phyloP scores from a whole-genome alignment of 2,329 filamentous ascomycete genomes.

The Orbilia quercus region DNA sequence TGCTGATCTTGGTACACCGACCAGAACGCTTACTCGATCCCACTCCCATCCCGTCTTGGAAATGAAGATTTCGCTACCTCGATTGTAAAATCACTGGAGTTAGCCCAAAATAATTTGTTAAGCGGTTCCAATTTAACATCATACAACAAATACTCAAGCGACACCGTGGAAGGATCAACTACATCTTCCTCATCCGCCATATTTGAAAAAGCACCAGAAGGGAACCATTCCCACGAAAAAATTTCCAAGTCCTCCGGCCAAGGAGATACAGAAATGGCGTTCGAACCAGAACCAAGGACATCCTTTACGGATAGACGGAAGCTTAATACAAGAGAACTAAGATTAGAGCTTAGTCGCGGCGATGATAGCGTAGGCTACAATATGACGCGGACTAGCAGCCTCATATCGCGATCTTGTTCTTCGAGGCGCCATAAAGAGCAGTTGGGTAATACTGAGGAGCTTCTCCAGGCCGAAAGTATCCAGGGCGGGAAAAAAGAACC shows the following conservation, averaged over 20 bases:
- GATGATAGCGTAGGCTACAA: conserved; percentile 15
- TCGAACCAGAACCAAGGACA: conserved; percentile 25
- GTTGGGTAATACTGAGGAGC: not conserved
- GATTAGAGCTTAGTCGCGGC: conserved; percentile 37
- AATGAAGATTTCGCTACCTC: conserved; percentile 46
- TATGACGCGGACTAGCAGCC: conserved; percentile 26
- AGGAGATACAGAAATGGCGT: conserved; percentile 8
- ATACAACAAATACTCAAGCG: conserved; percentile 5
- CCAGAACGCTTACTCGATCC: conserved; percentile 39
- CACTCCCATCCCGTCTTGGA: conserved; percentile 20
- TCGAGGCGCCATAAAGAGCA: conserved; percentile 11
- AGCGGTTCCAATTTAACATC: not conserved
- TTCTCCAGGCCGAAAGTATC: not conserved
- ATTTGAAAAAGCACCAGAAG: conserved; percentile 25
- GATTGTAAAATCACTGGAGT: conserved; percentile 30
- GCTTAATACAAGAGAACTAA: conserved; percentile 53
- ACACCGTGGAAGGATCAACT: conserved; percentile 8
- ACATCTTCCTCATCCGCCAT: conserved; percentile 29
- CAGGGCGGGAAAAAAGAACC: conserved; percentile 8
- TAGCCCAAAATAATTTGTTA: conserved; percentile 17
- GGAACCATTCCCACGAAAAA: conserved; percentile 14
- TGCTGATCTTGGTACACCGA: conserved; percentile 7
- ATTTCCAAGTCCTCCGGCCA: conserved; percentile 6
- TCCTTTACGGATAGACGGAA: conserved; percentile 52
- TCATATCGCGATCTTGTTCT: conserved; percentile 27